Percentiles rank a stretch among this genome's conserved stretches.
Evolutionary conservation across 257 asterid genomes (phyloP).

Genomic region (Dorcoceras hygrometricum): DNA sequence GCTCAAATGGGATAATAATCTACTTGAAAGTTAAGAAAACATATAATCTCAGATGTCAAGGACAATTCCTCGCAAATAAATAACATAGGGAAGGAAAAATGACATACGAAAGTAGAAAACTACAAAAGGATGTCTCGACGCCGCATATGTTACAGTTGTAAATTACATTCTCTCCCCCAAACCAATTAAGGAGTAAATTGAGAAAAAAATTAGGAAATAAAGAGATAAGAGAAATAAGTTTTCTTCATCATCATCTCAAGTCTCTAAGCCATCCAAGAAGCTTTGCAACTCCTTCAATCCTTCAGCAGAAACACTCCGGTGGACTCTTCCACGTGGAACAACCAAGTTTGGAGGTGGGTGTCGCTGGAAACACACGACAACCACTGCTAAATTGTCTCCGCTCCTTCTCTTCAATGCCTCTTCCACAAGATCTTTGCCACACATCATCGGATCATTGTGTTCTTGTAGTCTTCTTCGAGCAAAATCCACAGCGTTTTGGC

Average conservation of each 20-base stretch:
- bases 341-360: constrained; percentile 71
- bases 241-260: constrained; percentile 38
- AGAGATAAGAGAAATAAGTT: background rate
- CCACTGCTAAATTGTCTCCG: constrained; percentile 78
- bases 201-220: constrained; percentile 18
- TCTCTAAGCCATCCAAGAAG: constrained; percentile 65
- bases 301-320: constrained; percentile 93
- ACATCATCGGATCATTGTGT: constrained; percentile 76
- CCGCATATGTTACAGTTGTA: constrained; percentile 85
- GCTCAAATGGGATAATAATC: background rate
- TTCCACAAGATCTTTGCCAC: constrained; percentile 77
- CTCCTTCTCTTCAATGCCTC: constrained; percentile 93
- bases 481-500: constrained; percentile 94
- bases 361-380: constrained; percentile 78
- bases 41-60: background rate
- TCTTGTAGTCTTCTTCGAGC: constrained; percentile 88
- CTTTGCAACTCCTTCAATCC: constrained; percentile 85
- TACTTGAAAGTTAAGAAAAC: background rate
- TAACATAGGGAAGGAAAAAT: background rate
- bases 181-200: constrained; percentile 29
- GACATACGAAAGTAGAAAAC: background rate
- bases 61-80: background rate
- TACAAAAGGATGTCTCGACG: constrained; percentile 23
- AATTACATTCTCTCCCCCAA: constrained; percentile 54
- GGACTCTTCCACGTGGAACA: constrained; percentile 76